Evolutionary conservation across 495 filamentous ascomycete genomes (phyloP).

Genomic region (Aspergillus coremiiformis): DNA sequence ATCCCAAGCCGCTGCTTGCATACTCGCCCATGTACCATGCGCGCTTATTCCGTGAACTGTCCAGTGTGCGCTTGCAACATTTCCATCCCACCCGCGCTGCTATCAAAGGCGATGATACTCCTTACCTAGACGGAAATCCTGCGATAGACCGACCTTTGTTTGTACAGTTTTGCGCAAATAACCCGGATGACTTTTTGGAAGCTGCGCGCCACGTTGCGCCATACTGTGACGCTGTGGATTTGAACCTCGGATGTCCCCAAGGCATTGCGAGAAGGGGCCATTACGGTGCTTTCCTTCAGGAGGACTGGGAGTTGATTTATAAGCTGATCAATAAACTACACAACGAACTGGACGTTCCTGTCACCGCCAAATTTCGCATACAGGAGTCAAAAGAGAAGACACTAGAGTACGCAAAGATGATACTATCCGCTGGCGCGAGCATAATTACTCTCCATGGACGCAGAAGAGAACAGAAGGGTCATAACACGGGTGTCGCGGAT

Average conservation of each 20-base stretch:
- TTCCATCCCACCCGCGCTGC: slow-evolving; percentile 61
- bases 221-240: slow-evolving; percentile 89
- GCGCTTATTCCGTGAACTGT: slow-evolving; percentile 67
- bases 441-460: slow-evolving; percentile 90
- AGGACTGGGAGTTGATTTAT: slow-evolving; percentile 79
- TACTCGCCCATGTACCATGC: slow-evolving; percentile 97
- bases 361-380: slow-evolving; percentile 93
- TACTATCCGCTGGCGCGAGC: slow-evolving; percentile 81
- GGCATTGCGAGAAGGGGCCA: slow-evolving; percentile 84
- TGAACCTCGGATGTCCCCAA: slow-evolving; percentile 97
- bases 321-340: slow-evolving; percentile 73
- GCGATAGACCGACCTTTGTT: slow-evolving; percentile 76
- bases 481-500: slow-evolving; percentile 89
- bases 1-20: slow-evolving; percentile 55
- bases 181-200: slow-evolving; percentile 64
- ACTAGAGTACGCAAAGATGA: slow-evolving; percentile 80
- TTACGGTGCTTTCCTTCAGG: slow-evolving; percentile 92
- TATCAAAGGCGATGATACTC: slow-evolving; percentile 24
- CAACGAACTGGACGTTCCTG: slow-evolving; percentile 60
- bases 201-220: slow-evolving; percentile 71
- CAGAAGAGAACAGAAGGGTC: slow-evolving; percentile 86
- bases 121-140: slow-evolving; percentile 80
- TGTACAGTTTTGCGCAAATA: slow-evolving; percentile 95
- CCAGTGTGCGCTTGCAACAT: slow-evolving; percentile 64
- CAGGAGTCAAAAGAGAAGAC: slow-evolving; percentile 81